A percentile compares a stretch with the other conserved stretches of the same genome.
These are phyloP conservation scores for Nematodospora valgi DNA, from an alignment of 805 yeast genomes.

Conservation along the genomic window DNA sequence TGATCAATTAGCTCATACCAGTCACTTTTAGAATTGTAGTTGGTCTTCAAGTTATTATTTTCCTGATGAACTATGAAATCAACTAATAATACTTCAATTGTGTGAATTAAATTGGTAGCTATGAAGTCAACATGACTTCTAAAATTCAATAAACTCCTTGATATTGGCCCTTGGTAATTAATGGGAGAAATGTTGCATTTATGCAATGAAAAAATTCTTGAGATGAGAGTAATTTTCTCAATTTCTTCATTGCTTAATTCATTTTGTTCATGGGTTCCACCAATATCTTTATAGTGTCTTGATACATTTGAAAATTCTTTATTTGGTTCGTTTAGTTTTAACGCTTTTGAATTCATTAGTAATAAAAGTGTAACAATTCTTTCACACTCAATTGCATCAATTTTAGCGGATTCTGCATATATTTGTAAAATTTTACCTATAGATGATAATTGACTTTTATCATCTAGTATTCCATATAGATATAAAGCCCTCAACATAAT, in stretches of 20 bases:
- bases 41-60: constrained; percentile 47
- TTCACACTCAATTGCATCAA: constrained; percentile 25
- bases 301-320: constrained; percentile 32
- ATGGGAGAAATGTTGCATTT: constrained; percentile 39
- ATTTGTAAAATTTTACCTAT: constrained; percentile 51
- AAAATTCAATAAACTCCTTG: constrained; percentile 61
- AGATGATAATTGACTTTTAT: constrained; percentile 39
- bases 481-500: constrained; percentile 51
- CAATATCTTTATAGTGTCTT: constrained; percentile 25
- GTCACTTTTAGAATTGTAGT: constrained; percentile 35
- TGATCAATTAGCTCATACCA: constrained; percentile 59
- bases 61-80: constrained; percentile 46
- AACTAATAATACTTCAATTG: constrained; percentile 50
- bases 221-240: constrained; percentile 27
- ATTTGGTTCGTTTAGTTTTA: constrained; percentile 39
- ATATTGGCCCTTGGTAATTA: constrained; percentile 67
- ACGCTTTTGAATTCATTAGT: constrained; percentile 33
- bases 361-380: constrained; percentile 46
- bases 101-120: constrained; percentile 46
- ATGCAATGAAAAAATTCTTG: constrained; percentile 35
- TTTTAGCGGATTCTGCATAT: constrained; percentile 14
- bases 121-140: constrained; percentile 61
- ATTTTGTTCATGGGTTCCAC: constrained; percentile 12
- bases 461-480: constrained; percentile 47
- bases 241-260: constrained; percentile 34